Base-by-base conservation (phyloP, 257 asterid genomes). In the Lavandula angustifolia region DNA sequence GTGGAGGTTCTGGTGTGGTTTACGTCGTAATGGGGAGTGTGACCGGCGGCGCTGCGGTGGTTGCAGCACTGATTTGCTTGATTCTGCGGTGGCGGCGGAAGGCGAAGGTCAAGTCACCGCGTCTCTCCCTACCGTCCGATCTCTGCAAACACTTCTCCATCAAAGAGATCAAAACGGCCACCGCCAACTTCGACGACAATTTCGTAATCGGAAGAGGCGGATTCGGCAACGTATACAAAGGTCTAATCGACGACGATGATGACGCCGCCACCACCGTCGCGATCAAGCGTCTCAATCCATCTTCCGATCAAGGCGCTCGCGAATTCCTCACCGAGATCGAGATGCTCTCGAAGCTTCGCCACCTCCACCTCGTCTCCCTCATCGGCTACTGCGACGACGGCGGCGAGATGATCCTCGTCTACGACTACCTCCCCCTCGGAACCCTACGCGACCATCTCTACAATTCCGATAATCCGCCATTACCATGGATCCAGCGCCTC, bases 271-370 rank as follows among this genome's bases (percentile, higher is more conserved):
- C 81, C 14, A 3, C 70, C 1, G 85, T 85, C 7, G 86, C 86
- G 0, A 63, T 85, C 35, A 85, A 85, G 59, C 64, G 88, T 31
- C 64, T 78, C 44, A 69, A 80, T 52, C 53, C 85, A 0, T 73
- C 81, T 1, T 85, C 91, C 1, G 74, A 72, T 6, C 90, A 83
- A 56, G 91, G 95, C 1, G 76, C 35, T 10, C 79, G 38, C 7
- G 95, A 87, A 42, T 87, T 87, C 40, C 33, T 76, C 33, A 87
- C 95, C 0, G 95, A 87, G 53, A 87, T 87, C 72, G 68, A 75
- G 35, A 79, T 77, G 88, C 17, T 87, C 3, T 87, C 92, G 0
- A 81, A 79, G 54, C 76, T 84, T 1, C 62, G 95, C 13, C 86
- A 87, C 79, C 32, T 68, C 5, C 89, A 87, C 65, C 37, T 87